Evolutionary conservation across 2,329 filamentous ascomycete genomes (phyloP).

Genomic region (Phyllosticta ampelicida): DNA sequence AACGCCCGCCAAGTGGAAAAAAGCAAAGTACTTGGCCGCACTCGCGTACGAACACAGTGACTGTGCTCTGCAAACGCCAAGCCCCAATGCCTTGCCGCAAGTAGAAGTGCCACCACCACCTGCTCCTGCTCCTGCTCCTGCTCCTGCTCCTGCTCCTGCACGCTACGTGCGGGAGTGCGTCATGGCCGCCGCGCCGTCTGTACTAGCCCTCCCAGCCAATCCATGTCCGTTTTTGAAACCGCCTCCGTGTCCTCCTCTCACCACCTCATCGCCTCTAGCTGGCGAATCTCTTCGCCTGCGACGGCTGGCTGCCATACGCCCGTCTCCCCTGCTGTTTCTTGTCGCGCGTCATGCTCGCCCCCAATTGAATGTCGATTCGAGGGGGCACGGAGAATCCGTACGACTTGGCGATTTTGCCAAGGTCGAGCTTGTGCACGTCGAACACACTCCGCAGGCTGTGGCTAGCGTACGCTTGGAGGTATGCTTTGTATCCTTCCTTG

Average conservation of each 20-base stretch:
- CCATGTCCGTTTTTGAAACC: background rate
- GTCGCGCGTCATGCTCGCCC: conserved; percentile 64
- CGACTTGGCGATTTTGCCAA: conserved; percentile 73
- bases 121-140: background rate
- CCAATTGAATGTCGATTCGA: conserved; percentile 66
- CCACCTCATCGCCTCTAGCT: background rate
- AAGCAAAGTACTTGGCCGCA: background rate
- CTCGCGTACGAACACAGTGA: background rate
- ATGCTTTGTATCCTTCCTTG: conserved; percentile 46
- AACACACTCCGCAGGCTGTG: conserved; percentile 77
- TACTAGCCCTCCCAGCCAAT: background rate
- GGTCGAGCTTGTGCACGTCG: conserved; percentile 69
- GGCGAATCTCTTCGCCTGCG: conserved; percentile 42
- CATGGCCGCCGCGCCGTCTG: background rate
- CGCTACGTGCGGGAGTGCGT: background rate
- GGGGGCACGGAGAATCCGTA: conserved; percentile 73
- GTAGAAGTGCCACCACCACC: too few relatives aligned
- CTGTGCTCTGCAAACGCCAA: background rate
- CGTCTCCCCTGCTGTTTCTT: conserved; percentile 53
- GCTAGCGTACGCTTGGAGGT: conserved; percentile 88
- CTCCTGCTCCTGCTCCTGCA: background rate
- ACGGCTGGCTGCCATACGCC: conserved; percentile 69
- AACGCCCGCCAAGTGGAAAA: background rate
- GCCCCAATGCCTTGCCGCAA: background rate
- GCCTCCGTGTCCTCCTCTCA: background rate